These are phyloP conservation scores for Eutrema heterophyllum DNA, from an alignment of 345 rosid species.

Conservation along the genomic window DNA sequence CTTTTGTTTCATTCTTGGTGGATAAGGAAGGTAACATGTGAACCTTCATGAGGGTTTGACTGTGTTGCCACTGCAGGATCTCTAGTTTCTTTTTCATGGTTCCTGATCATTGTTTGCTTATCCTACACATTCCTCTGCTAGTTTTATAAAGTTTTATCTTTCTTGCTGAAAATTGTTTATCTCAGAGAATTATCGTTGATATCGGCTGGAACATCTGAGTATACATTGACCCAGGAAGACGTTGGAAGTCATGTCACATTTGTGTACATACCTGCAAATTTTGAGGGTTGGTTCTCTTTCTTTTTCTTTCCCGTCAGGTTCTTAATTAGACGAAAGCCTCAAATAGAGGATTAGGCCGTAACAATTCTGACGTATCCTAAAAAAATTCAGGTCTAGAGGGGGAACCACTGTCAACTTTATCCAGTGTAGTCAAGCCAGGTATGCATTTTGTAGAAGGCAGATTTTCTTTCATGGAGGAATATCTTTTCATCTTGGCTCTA, in stretches of 20 bases:
- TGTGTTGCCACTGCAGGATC: conserved; percentile 1
- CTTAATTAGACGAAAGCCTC: conserved; percentile 1
- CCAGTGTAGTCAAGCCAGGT: conserved; percentile 78
- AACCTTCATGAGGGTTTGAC: not conserved
- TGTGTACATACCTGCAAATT: conserved; percentile 80
- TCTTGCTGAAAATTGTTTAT: conserved; percentile 8
- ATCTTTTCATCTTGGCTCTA: conserved; percentile 6
- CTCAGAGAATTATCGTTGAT: conserved; percentile 55
- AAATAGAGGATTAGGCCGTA: not conserved
- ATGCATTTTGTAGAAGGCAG: conserved; percentile 3
- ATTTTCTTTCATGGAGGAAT: not conserved
- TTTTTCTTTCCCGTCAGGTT: not conserved
- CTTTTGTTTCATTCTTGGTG: not conserved
- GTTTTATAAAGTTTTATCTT: not conserved
- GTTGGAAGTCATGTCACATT: conserved; percentile 70
- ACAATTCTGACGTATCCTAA: not conserved
- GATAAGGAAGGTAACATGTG: not conserved
- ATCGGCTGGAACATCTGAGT: conserved; percentile 78
- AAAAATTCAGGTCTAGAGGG: conserved; percentile 83
- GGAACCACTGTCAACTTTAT: conserved; percentile 54
- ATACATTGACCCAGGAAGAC: conserved; percentile 79
- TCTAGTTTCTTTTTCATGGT: not conserved
- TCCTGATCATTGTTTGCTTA: not conserved
- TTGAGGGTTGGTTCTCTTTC: conserved; percentile 61
- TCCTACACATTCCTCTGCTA: not conserved